phyloP scores from a whole-genome alignment of 306 rosid genomes.

The Amphicarpaea edgeworthii region DNA sequence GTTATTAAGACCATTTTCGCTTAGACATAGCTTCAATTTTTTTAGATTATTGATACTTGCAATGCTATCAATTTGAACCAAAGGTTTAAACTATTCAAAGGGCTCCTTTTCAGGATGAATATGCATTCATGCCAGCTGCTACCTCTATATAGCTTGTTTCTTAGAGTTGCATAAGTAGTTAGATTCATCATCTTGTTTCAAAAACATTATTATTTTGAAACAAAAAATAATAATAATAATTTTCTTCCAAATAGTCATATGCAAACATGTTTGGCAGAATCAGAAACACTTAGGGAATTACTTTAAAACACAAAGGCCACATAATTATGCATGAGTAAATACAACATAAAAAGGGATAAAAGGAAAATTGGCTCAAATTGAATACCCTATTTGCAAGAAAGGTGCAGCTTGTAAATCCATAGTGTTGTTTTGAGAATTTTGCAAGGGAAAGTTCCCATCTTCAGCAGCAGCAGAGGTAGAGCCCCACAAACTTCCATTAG shows the following conservation, averaged over 20 bases:
- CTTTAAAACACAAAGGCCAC: not conserved
- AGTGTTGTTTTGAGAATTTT: constrained; percentile 59
- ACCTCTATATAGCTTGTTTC: too few relatives aligned
- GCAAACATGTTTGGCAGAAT: not conserved
- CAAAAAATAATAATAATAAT: too few relatives aligned
- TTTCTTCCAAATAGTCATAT: not conserved
- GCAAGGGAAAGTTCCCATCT: constrained; percentile 57
- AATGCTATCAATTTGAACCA: not conserved
- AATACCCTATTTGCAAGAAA: constrained; percentile 81
- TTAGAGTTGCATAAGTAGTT: too few relatives aligned
- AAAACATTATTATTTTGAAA: too few relatives aligned
- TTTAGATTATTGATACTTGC: not conserved
- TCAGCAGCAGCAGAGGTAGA: constrained; percentile 58
- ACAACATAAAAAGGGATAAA: too few relatives aligned
- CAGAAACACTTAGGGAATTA: not conserved
- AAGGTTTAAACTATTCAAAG: too few relatives aligned
- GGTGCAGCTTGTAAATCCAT: constrained; percentile 68
- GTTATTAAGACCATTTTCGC: not conserved
- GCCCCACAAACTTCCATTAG: constrained; percentile 69
- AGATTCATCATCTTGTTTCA: too few relatives aligned
- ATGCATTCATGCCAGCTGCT: too few relatives aligned
- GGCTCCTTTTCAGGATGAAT: not conserved
- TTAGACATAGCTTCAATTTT: not conserved
- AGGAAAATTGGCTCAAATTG: not conserved
- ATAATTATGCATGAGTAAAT: not conserved